phyloP scores from a whole-genome alignment of 2,329 filamentous ascomycete species.

The Helminthosporium solani region DNA sequence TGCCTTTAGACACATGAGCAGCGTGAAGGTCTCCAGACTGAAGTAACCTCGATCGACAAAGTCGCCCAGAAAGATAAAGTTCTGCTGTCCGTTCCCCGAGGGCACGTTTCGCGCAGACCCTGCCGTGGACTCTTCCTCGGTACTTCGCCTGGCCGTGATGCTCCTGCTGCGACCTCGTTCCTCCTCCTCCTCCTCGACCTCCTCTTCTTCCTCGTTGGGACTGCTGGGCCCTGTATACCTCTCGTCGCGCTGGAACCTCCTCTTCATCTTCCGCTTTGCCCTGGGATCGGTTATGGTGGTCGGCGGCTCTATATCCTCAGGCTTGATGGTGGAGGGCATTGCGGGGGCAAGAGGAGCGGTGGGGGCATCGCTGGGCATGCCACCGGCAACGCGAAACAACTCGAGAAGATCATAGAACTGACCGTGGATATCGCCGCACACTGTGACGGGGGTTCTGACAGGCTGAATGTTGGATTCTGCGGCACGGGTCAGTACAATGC shows the following conservation, averaged over 20 bases:
- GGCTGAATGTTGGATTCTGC: slow-evolving; percentile 98
- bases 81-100: slow-evolving; percentile 60
- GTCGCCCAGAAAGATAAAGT: slow-evolving; percentile 70
- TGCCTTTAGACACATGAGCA: slow-evolving; percentile 71
- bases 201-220: slow-evolving; percentile 53
- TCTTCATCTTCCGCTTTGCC: slow-evolving; percentile 78
- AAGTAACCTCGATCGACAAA: slow-evolving; percentile 76
- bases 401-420: slow-evolving; percentile 98
- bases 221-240: slow-evolving; percentile 56
- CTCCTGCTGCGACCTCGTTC: slow-evolving; percentile 48
- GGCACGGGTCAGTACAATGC: not conserved
- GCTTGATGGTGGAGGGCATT: slow-evolving; percentile 71
- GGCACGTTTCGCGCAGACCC: slow-evolving; percentile 43
- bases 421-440: slow-evolving; percentile 97
- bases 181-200: slow-evolving; percentile 52
- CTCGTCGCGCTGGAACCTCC: slow-evolving; percentile 51
- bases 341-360: slow-evolving; percentile 63
- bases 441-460: slow-evolving; percentile 92
- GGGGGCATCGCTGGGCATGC: slow-evolving; percentile 82
- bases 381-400: slow-evolving; percentile 92
- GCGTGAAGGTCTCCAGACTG: slow-evolving; percentile 70
- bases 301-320: slow-evolving; percentile 90
- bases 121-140: slow-evolving; percentile 45
- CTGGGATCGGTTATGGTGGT: slow-evolving; percentile 86
- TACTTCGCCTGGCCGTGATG: slow-evolving; percentile 42